These are phyloP conservation scores for Phytopythium sindhum DNA, from an alignment of 352 stramenopile genomes.

Conservation along the genomic window DNA sequence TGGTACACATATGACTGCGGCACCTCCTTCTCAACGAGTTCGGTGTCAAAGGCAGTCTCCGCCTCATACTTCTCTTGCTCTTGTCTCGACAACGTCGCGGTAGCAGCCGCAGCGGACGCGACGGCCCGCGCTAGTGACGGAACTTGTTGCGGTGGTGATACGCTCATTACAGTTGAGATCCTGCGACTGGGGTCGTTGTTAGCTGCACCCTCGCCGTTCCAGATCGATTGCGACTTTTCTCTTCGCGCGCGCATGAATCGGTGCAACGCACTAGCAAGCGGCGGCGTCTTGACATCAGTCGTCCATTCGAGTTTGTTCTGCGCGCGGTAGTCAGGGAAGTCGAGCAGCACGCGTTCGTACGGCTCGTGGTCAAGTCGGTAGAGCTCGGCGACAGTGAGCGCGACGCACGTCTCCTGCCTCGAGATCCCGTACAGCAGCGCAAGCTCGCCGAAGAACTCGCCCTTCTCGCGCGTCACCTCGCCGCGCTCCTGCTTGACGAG, in stretches of 20 bases:
- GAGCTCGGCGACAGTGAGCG: conserved; percentile 51
- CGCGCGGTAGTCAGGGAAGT: conserved; percentile 65
- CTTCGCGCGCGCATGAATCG: conserved; percentile 15
- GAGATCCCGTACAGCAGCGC: conserved; percentile 59
- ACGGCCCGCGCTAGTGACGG: not conserved
- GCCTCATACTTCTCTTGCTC: not conserved
- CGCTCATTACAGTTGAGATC: not conserved
- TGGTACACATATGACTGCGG: conserved; percentile 47
- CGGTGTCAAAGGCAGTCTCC: conserved; percentile 7
- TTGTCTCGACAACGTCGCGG: not conserved
- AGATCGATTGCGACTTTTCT: not conserved
- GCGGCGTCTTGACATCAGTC: conserved; percentile 19
- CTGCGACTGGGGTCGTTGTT: not conserved
- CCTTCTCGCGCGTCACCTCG: conserved; percentile 46
- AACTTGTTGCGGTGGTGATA: not conserved
- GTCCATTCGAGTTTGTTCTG: conserved; percentile 58
- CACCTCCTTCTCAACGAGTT: conserved; percentile 39
- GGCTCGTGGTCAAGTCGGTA: conserved; percentile 61
- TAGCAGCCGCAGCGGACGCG: not conserved
- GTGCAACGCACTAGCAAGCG: conserved; percentile 10
- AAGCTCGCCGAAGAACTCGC: conserved; percentile 62
- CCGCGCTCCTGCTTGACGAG: conserved; percentile 49
- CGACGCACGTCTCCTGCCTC: conserved; percentile 57
- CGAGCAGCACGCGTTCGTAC: conserved; percentile 57
- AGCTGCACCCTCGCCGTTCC: not conserved